phyloP scores from a whole-genome alignment of 2,329 filamentous ascomycete genomes.

The Xylariales sp. region DNA sequence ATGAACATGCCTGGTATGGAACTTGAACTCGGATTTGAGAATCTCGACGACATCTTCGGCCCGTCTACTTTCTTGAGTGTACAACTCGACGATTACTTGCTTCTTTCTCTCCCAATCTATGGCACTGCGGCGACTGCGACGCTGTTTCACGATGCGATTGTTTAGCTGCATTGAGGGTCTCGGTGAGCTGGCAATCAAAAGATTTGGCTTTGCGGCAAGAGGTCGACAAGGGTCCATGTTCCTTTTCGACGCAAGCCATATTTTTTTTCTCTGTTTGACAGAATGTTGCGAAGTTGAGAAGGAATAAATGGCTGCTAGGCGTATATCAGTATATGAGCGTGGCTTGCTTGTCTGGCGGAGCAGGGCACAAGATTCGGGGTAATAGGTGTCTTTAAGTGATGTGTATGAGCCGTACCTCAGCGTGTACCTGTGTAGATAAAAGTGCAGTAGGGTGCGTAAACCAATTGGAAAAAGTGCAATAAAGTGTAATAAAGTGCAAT shows the following conservation, averaged over 20 bases:
- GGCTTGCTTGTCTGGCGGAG: not conserved
- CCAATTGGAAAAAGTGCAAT: no score
- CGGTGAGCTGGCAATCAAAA: not conserved
- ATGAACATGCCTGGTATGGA: constrained; percentile 11
- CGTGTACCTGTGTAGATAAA: not conserved
- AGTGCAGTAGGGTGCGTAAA: not conserved
- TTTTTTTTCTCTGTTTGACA: no score
- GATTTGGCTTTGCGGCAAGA: not conserved
- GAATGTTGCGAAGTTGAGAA: not conserved
- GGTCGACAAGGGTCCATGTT: not conserved
- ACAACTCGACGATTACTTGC: constrained; percentile 14
- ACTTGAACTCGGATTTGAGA: constrained; percentile 8
- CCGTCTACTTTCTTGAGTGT: constrained; percentile 2
- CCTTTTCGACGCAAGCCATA: no score
- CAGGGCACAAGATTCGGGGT: no score
- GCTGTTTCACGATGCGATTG: constrained; percentile 4
- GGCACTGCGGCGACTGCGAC: constrained; percentile 8
- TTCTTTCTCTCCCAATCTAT: constrained; percentile 20
- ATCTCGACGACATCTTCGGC: constrained; percentile 20
- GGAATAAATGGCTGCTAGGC: no score
- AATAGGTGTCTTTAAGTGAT: no score
- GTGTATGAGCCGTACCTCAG: no score
- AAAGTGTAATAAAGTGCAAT: no score
- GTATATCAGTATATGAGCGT: not conserved
- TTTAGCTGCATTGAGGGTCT: not conserved